Evolutionary conservation across 106 monocot genomes (phyloP).

Genomic region (Agapanthus africanus): DNA sequence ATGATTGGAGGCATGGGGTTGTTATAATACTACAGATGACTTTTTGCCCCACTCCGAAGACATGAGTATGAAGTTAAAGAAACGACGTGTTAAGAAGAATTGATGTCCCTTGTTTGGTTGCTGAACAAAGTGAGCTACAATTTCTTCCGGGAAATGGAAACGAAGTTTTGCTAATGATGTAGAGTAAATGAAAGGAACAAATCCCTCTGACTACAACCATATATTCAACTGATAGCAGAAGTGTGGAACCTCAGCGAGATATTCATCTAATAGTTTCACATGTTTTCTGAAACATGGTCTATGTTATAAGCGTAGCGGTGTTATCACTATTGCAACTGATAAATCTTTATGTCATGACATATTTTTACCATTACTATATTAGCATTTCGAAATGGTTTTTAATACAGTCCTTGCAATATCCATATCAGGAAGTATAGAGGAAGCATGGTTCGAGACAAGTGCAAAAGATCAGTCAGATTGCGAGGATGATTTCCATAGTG

Average conservation of each 20-base stretch:
- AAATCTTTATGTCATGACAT: not conserved
- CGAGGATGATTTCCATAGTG: constrained; percentile 84
- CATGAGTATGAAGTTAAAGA: too few species aligned
- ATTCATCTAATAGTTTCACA: not conserved
- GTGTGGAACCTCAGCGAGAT: not conserved
- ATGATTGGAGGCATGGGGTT: too few species aligned
- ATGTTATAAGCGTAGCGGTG: not conserved
- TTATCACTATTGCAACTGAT: not conserved
- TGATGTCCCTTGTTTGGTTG: not conserved
- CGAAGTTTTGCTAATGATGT: not conserved
- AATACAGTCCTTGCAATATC: not conserved
- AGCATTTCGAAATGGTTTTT: not conserved
- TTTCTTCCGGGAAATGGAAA: not conserved
- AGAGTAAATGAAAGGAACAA: not conserved
- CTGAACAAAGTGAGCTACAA: not conserved
- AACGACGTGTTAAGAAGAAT: not conserved
- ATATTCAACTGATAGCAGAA: not conserved
- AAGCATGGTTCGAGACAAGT: constrained; percentile 70
- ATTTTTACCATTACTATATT: not conserved
- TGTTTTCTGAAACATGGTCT: not conserved
- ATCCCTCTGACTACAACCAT: too few species aligned
- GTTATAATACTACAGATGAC: too few species aligned
- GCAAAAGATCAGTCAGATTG: constrained; percentile 54
- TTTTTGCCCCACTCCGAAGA: too few species aligned
- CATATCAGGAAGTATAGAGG: constrained; percentile 53